Conservation (phyloP, 495 filamentous ascomycete genomes). For the Aspergillus asperescens region DNA sequence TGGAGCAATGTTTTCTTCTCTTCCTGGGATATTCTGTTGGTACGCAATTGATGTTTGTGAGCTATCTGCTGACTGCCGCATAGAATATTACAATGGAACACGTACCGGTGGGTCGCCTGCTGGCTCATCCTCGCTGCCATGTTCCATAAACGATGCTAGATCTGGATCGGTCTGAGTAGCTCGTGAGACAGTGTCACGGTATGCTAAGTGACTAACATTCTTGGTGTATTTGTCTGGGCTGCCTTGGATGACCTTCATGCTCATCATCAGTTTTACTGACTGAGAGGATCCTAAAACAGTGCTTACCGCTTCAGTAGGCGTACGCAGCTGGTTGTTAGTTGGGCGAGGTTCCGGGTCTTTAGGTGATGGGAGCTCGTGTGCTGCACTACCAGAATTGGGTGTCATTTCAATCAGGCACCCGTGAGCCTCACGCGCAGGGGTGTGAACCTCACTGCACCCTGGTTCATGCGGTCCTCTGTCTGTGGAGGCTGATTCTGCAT, state of each 20-base stretch:
- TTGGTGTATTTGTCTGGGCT: not conserved
- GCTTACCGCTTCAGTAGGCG: not conserved
- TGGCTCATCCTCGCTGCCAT: not conserved
- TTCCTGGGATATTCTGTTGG: not conserved
- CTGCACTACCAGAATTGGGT: not conserved
- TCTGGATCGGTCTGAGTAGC: constrained; percentile 1
- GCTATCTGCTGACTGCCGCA: not conserved
- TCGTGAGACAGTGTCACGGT: not conserved
- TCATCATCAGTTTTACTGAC: not conserved
- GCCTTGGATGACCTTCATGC: not conserved
- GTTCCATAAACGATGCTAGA: not conserved
- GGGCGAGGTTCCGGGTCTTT: not conserved
- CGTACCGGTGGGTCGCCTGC: not conserved
- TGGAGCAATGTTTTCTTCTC: not conserved
- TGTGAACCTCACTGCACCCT: not conserved
- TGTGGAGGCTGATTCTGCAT: not conserved
- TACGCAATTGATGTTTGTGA: not conserved
- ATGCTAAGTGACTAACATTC: not conserved
- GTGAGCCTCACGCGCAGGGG: not conserved
- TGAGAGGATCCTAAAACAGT: not conserved
- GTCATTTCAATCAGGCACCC: not conserved
- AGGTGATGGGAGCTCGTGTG: not conserved
- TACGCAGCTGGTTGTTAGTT: not conserved
- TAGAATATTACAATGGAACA: not conserved
- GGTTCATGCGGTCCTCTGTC: no score